Conservation (phyloP, 2,329 filamentous ascomycete genomes). For the Leptosphaerulina australis region DNA sequence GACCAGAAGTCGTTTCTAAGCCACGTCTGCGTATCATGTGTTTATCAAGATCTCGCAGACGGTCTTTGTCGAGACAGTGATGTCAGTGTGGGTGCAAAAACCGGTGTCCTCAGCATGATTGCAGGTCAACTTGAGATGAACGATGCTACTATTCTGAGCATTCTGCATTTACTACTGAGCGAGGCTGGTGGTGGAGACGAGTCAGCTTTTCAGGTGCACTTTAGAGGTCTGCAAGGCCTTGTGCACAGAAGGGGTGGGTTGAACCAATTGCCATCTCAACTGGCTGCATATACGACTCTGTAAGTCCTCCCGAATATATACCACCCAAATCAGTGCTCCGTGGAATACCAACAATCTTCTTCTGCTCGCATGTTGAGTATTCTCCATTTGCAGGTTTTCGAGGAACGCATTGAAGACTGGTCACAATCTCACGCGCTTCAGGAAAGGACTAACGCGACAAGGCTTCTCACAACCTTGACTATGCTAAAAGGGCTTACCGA, state of each 20-base stretch:
- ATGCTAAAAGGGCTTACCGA: not conserved
- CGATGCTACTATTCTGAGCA: conserved; percentile 41
- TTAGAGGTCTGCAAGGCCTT: conserved; percentile 36
- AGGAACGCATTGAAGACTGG: not conserved
- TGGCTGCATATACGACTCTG: conserved; percentile 38
- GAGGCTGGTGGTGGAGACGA: conserved; percentile 40
- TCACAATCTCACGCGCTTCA: not conserved
- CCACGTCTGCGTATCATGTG: conserved; percentile 41
- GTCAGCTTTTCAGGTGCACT: conserved; percentile 39
- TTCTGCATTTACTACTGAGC: conserved; percentile 41
- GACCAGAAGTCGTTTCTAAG: conserved; percentile 42
- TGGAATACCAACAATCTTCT: too few relatives aligned
- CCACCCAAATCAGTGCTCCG: too few relatives aligned
- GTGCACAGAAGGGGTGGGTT: conserved; percentile 36
- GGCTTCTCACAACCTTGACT: conserved; percentile 2
- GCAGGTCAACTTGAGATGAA: conserved; percentile 36
- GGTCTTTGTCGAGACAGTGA: conserved; percentile 37
- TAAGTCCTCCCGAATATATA: conserved; percentile 20
- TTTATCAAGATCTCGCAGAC: conserved; percentile 41
- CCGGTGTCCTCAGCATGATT: conserved; percentile 36
- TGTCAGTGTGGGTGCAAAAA: conserved; percentile 43
- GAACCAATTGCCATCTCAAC: conserved; percentile 17
- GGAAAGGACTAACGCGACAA: not conserved
- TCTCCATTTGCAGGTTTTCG: not conserved
- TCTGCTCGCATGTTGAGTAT: too few relatives aligned